Base-by-base conservation (phyloP, 805 yeast genomes). In the Pichia occidentalis region DNA sequence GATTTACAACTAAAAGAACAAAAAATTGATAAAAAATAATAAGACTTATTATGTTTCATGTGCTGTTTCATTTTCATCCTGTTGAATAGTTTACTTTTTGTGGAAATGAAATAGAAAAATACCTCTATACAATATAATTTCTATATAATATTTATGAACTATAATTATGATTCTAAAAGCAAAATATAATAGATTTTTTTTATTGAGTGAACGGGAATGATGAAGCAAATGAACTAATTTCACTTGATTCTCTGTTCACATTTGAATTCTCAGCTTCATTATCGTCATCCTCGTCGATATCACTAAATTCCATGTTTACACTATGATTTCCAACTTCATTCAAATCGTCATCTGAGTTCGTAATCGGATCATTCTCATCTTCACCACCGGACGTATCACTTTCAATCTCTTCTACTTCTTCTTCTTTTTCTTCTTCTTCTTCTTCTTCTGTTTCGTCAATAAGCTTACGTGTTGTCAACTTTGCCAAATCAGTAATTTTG, bases 341-440 rank as follows among this genome's bases (percentile, higher is more conserved):
- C 14, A 29, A 28, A 4, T 32, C 43, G 24, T 32, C 31, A 13
- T 40, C 43, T 10, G 47, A 43, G 18, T 42, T 36, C n/a, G 38
- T 39, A 23, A 39, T 34, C 2, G 44, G 46, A 35, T 39, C 44
- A n/a, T 36, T 32, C 18, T 40, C 42, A 24, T 39, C 42, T 28
- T 48, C 49, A 19, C n/a, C n/a, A n/a, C n/a, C n/a, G n/a, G n/a
- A n/a, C 2, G 44, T 43, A 35, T 39, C 44, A n/a, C 34, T 32
- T 20, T 40, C 42, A 24, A 37, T 40, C 26, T 48, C 49, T 17
- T 28, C 40, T n/a, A 20, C 23, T 10, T 23, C 26, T 8, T 17
- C 37, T 7, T 35, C 36, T 13, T 18, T 18, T 8, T 7, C 29
- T 12, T 16, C 33, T 14, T n/a, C 17, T 13, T 23, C 24, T n/a